Conservation (phyloP, 2,329 filamentous ascomycete genomes). For the Aaosphaeria pasadenensis region DNA sequence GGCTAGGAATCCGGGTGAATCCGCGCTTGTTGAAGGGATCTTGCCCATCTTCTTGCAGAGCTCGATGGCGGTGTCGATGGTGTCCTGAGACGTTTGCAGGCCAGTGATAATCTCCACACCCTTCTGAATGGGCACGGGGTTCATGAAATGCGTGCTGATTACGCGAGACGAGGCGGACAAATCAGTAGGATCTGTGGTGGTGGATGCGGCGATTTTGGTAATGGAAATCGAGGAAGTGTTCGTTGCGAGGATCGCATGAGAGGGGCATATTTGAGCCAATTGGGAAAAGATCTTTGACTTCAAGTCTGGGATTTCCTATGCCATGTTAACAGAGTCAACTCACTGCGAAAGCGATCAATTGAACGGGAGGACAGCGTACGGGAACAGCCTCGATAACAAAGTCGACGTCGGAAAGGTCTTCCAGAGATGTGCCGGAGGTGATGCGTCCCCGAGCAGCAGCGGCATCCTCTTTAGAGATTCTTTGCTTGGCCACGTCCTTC, state of each 20-base stretch:
- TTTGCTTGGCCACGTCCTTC: constrained; percentile 87
- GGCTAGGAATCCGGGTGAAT: constrained; percentile 90
- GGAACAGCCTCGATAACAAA: constrained; percentile 98
- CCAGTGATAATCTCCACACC: constrained; percentile 97
- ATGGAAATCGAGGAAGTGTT: constrained; percentile 99
- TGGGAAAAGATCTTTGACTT: constrained; percentile 85
- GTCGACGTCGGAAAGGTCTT: constrained; percentile 77
- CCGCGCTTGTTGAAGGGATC: constrained; percentile 79
- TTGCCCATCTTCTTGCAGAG: constrained; percentile 95
- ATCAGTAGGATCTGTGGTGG: constrained; percentile 73
- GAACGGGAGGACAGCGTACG: constrained; percentile 13
- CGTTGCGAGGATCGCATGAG: constrained; percentile 87
- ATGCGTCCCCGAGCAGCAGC: constrained; percentile 69
- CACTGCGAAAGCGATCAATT: not conserved
- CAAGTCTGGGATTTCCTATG: constrained; percentile 72
- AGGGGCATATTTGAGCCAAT: constrained; percentile 75
- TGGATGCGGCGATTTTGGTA: constrained; percentile 88
- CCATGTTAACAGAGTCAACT: not conserved
- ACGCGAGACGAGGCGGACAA: constrained; percentile 81
- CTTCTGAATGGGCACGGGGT: constrained; percentile 94
- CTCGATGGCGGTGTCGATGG: constrained; percentile 75
- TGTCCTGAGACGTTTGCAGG: constrained; percentile 81
- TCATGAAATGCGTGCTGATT: constrained; percentile 98
- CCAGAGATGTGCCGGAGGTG: constrained; percentile 67
- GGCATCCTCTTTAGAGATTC: constrained; percentile 78